Percentiles rank a stretch among this genome's conserved stretches.
phyloP scores from a whole-genome alignment of 495 filamentous ascomycete species.

The Venustampulla echinocandica region DNA sequence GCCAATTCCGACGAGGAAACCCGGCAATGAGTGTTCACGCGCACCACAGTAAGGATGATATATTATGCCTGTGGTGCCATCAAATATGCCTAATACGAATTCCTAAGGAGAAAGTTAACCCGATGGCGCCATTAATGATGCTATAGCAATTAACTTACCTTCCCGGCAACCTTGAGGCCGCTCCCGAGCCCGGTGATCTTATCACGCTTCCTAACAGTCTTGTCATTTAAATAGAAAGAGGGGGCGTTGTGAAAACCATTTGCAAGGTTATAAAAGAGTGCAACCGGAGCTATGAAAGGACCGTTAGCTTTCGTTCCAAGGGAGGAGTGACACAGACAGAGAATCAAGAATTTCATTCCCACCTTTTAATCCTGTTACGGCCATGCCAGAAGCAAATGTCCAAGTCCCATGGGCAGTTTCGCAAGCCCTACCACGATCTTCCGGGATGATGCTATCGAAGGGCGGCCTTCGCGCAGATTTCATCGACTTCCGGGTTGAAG shows the following conservation, averaged over 20 bases:
- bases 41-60: slow-evolving; percentile 56
- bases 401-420: slow-evolving; percentile 18
- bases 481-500: background rate
- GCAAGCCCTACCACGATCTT: slow-evolving; percentile 15
- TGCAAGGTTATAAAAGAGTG: slow-evolving; percentile 25
- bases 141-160: too few relatives aligned
- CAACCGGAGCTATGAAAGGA: slow-evolving; percentile 17
- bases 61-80: slow-evolving; percentile 64
- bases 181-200: slow-evolving; percentile 60
- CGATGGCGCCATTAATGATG: too few relatives aligned
- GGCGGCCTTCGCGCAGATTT: too few relatives aligned
- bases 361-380: slow-evolving; percentile 16
- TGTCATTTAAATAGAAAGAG: slow-evolving; percentile 11
- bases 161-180: slow-evolving; percentile 55
- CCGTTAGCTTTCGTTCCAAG: background rate
- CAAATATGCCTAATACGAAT: slow-evolving; percentile 59
- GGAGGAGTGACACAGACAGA: too few relatives aligned
- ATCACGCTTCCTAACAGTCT: slow-evolving; percentile 32
- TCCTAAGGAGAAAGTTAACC: slow-evolving; percentile 28
- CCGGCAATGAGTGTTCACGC: slow-evolving; percentile 45
- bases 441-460: background rate
- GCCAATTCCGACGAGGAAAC: slow-evolving; percentile 57
- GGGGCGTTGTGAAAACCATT: slow-evolving; percentile 26
- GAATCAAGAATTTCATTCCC: too few relatives aligned
- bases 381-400: slow-evolving; percentile 15